A percentile compares a stretch with the other conserved stretches of the same genome.
phyloP scores from a whole-genome alignment of 2,329 filamentous ascomycete species.

The Gnomoniopsis sp. region DNA sequence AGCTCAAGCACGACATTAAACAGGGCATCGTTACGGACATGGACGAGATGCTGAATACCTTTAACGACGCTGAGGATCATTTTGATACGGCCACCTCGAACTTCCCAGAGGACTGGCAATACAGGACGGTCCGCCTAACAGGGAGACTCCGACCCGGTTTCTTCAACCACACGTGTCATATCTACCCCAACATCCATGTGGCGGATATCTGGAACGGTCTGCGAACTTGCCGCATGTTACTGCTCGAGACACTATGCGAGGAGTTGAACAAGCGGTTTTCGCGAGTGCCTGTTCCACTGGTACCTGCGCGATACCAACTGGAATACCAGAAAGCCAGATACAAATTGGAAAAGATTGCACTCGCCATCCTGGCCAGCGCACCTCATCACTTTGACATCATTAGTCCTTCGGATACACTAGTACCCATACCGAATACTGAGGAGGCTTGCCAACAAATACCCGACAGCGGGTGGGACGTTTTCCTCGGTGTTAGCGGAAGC shows the following conservation, averaged over 20 bases:
- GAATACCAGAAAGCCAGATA: conserved; percentile 34
- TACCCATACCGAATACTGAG: conserved; percentile 19
- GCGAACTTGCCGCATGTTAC: conserved; percentile 42
- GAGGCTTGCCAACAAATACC: conserved; percentile 8
- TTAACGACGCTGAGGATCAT: conserved; percentile 39
- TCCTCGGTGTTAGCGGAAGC: conserved; percentile 7
- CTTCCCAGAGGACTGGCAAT: conserved; percentile 40
- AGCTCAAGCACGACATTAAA: conserved; percentile 45
- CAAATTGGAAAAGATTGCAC: conserved; percentile 37
- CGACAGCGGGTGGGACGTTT: neutral
- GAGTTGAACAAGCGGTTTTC: conserved; percentile 35
- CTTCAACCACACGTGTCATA: conserved; percentile 39
- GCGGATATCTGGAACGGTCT: conserved; percentile 47
- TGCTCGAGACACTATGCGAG: conserved; percentile 45
- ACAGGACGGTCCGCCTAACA: conserved; percentile 37
- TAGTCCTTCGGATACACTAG: conserved; percentile 32
- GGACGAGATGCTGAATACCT: conserved; percentile 36
- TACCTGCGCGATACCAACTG: conserved; percentile 21
- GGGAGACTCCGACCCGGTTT: conserved; percentile 36
- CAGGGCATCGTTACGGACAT: conserved; percentile 32
- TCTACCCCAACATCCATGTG: conserved; percentile 42
- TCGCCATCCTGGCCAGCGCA: conserved; percentile 42
- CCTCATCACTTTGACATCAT: conserved; percentile 50
- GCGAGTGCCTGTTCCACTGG: conserved; percentile 4
- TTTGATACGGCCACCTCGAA: conserved; percentile 36